Conservation (phyloP, 805 yeast genomes). For the Candida hungchunana region DNA sequence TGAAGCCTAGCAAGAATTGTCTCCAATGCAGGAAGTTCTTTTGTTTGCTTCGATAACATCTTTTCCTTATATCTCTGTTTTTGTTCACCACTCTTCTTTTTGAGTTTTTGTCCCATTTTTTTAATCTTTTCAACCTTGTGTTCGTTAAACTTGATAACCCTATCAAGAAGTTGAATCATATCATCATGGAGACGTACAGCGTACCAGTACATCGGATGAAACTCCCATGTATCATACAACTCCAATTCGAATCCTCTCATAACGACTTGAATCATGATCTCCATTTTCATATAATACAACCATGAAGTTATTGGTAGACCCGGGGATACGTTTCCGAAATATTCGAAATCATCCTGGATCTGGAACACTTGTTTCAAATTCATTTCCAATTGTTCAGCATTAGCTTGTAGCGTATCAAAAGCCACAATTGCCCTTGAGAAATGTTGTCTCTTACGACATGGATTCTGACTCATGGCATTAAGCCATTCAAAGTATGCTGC, state of each 20-base stretch:
- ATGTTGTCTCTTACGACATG: slow-evolving; percentile 80
- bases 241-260: slow-evolving; percentile 74
- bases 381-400: slow-evolving; percentile 60
- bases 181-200: slow-evolving; percentile 49
- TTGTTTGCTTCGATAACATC: slow-evolving; percentile 30
- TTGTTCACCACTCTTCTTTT: slow-evolving; percentile 50
- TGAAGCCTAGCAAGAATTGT: slow-evolving; percentile 1
- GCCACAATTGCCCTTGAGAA: slow-evolving; percentile 47
- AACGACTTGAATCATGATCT: slow-evolving; percentile 67
- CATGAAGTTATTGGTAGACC: slow-evolving; percentile 69
- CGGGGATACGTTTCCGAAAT: slow-evolving; percentile 26
- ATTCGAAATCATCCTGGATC: slow-evolving; percentile 27
- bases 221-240: slow-evolving; percentile 68
- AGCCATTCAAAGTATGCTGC: slow-evolving; percentile 41
- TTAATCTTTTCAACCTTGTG: slow-evolving; percentile 32
- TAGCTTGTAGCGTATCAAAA: slow-evolving; percentile 83
- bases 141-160: slow-evolving; percentile 30
- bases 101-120: slow-evolving; percentile 35
- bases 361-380: slow-evolving; percentile 33
- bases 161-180: slow-evolving; percentile 36
- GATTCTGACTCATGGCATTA: slow-evolving; percentile 53
- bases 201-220: slow-evolving; percentile 65
- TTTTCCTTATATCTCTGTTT: slow-evolving; percentile 36
- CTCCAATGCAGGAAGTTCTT: slow-evolving; percentile 34
- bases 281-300: slow-evolving; percentile 62